Evolutionary conservation across 345 rosid genomes (phyloP).

Genomic region (Erodium maritimum): DNA sequence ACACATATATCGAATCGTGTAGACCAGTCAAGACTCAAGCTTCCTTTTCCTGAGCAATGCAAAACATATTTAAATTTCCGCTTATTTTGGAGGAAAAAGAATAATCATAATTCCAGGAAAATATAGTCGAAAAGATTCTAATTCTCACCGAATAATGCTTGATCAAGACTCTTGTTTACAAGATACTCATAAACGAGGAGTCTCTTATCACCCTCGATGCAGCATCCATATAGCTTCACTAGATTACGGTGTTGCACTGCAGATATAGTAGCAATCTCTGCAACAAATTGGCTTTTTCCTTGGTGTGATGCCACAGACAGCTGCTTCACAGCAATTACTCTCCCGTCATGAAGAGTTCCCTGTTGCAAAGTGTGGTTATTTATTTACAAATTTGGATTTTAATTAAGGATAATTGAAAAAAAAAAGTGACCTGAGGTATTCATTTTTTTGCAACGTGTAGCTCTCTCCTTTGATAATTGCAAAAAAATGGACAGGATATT

Average conservation of each 20-base stretch:
- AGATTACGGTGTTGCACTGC: conserved; percentile 56
- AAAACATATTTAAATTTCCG: neutral
- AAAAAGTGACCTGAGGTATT: no score
- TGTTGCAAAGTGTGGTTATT: no score
- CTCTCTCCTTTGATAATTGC: no score
- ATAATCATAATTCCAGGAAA: neutral
- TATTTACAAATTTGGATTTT: no score
- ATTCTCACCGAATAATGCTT: conserved; percentile 44
- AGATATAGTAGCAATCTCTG: conserved; percentile 69
- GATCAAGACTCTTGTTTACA: conserved; percentile 61
- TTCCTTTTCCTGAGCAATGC: conserved; percentile 20
- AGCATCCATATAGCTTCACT: conserved; percentile 58
- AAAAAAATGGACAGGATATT: neutral
- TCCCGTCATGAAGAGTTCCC: conserved; percentile 46
- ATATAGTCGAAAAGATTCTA: neutral
- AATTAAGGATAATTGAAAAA: no score
- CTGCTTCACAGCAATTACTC: conserved; percentile 59
- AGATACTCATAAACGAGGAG: conserved; percentile 69
- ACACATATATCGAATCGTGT: conserved; percentile 33
- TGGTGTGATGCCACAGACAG: conserved; percentile 53
- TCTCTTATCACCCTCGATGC: conserved; percentile 44
- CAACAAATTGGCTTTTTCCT: conserved; percentile 56
- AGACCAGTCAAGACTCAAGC: conserved; percentile 30
- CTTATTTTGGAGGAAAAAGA: neutral
- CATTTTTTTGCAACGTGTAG: no score